These are phyloP conservation scores for Plantago lanceolata DNA, from an alignment of 305 asterid genomes.

Conservation along the genomic window DNA sequence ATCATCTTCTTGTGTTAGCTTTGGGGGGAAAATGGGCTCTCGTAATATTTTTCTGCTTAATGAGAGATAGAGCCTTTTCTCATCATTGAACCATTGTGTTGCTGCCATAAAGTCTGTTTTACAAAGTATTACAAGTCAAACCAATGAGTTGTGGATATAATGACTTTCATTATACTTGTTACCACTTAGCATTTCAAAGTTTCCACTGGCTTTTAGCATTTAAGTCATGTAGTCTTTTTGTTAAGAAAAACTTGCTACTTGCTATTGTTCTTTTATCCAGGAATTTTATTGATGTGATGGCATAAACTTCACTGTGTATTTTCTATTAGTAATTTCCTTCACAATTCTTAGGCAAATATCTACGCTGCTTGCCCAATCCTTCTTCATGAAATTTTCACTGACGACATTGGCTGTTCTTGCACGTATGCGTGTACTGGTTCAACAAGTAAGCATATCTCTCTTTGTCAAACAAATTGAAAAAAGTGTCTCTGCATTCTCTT, in stretches of 20 bases:
- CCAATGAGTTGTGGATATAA: too few relatives aligned
- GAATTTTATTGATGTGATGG: conserved; percentile 13
- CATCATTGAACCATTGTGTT: too few relatives aligned
- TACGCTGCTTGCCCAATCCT: conserved; percentile 74
- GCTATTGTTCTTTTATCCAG: conserved; percentile 3
- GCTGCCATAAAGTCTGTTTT: too few relatives aligned
- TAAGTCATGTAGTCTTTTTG: background rate
- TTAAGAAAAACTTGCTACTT: background rate
- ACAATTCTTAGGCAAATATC: conserved; percentile 66
- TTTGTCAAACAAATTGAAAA: background rate
- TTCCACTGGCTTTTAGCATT: too few relatives aligned
- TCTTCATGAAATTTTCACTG: conserved; percentile 80
- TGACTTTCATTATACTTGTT: too few relatives aligned
- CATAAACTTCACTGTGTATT: conserved; percentile 8
- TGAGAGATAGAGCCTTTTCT: too few relatives aligned
- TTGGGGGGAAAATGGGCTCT: too few relatives aligned
- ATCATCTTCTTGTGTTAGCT: too few relatives aligned
- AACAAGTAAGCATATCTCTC: conserved; percentile 56
- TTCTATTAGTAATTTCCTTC: conserved; percentile 28
- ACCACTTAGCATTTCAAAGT: too few relatives aligned
- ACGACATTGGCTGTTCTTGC: conserved; percentile 71
- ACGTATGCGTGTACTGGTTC: conserved; percentile 79
- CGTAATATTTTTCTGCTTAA: too few relatives aligned
- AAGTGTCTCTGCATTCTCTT: background rate
- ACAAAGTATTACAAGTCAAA: too few relatives aligned